Evolutionary conservation across 2,329 filamentous ascomycete genomes (phyloP), one percentile per base, ranked within the genome.

Genomic region (Tolypocladium tundrense): DNA sequence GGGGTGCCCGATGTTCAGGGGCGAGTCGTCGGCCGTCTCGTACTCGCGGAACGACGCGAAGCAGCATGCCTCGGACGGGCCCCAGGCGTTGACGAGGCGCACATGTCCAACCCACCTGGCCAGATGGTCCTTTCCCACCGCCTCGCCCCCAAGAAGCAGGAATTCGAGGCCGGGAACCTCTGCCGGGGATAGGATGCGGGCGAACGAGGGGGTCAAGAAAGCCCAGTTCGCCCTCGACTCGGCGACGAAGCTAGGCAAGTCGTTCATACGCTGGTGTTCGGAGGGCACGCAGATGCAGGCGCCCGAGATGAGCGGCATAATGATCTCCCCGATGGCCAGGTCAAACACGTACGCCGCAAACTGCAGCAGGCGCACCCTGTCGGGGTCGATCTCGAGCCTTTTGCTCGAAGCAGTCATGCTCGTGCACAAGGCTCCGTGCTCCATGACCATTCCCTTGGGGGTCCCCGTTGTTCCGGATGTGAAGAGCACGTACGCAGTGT

Each of bases 361-460:
- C 35, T 58, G 57, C 14, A 62, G 55, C 9, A 58, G 54, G 1
- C 58, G 59, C 8, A 39, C 31, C 16, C 16, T 43, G 2, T 41
- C 54, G 19, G 50, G 27, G 5, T 27, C 33, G 13, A 58, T 27
- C 3, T 24, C 33, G 4, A 59, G 51, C 8, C 54, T 24, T n/a
- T 37, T 35, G 21, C 39, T 51, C 19, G 57, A 35, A n/a, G 54
- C 50, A 19, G 24, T 41, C 40, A 39, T n/a, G 39, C 40, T 56
- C 24, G 57, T 52, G 41, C 37, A 37, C 11, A 60, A 37, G 24
- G 43, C 35, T 7, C 57, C 41, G 35, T 63, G 62, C 16, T 61
- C 56, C 39, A 61, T 53, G 6, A 64, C 41, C 3, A 64, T 52
- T 5, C 62, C 60, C 35, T 65, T 65, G 27, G 63, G 63, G 4